These are phyloP conservation scores for Tulasnella sp. DNA, from an alignment of 768 basidiomycete species.

Conservation along the genomic window DNA sequence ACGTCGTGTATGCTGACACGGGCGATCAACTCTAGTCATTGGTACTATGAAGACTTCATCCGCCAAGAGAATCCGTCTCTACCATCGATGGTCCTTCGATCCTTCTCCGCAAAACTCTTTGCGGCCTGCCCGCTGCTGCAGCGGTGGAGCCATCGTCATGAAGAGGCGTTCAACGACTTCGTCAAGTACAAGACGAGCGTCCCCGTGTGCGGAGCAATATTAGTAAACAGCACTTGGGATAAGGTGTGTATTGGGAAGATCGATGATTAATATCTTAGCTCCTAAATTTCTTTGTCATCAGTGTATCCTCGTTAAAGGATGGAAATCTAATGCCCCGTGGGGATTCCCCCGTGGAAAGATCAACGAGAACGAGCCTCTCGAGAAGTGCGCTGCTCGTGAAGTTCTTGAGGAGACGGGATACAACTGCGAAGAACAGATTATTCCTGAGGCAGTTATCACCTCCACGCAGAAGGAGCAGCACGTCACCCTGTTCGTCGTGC, in stretches of 20 bases:
- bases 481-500: constrained; percentile 88
- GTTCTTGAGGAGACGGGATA: constrained; percentile 98
- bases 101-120: constrained; percentile 91
- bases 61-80: constrained; percentile 87
- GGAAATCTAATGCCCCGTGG: constrained; percentile 97
- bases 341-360: constrained; percentile 99
- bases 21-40: constrained; percentile 65
- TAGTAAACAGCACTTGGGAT: constrained; percentile 89
- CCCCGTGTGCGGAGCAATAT: constrained; percentile 96
- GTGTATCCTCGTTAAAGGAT: constrained; percentile 98
- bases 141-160: constrained; percentile 83
- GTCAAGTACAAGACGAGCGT: constrained; percentile 97
- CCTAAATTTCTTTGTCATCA: constrained; percentile 43
- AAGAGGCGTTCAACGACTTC: constrained; percentile 84
- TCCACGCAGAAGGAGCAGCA: constrained; percentile 85
- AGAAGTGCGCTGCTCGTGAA: constrained; percentile 88
- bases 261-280: not conserved
- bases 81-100: constrained; percentile 86
- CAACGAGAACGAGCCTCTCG: constrained; percentile 86
- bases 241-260: constrained; percentile 64
- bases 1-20: constrained; percentile 35
- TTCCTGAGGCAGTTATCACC: constrained; percentile 73
- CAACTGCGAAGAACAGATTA: constrained; percentile 71
- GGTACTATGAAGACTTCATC: constrained; percentile 99
- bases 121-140: constrained; percentile 79